Percentiles rank a stretch among this genome's conserved stretches.
phyloP scores from a whole-genome alignment of 441 rosid species.

The Jatropha multifida region DNA sequence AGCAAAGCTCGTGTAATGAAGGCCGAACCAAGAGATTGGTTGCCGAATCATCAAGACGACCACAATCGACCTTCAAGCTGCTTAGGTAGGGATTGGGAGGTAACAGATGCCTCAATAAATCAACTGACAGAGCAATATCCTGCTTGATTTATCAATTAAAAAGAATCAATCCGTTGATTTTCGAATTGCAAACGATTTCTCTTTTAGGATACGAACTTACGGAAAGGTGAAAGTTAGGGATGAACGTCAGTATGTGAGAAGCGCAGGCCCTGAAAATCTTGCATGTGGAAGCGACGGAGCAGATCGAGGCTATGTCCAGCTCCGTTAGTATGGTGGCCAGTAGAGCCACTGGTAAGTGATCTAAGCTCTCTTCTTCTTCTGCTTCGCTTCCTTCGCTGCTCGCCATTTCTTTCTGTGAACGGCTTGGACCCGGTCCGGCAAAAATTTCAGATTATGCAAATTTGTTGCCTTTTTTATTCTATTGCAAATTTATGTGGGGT shows the following conservation, averaged over 20 bases:
- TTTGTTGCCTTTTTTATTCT: no score
- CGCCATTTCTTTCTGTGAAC: constrained; percentile 19
- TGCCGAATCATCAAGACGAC: constrained; percentile 65
- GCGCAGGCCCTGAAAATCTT: constrained; percentile 49
- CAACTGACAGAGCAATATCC: constrained; percentile 65
- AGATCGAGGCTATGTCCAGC: constrained; percentile 75
- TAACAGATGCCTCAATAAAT: constrained; percentile 62
- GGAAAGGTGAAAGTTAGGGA: constrained; percentile 68
- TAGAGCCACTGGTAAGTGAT: constrained; percentile 66
- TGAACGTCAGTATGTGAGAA: constrained; percentile 68
- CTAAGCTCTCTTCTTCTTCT: constrained; percentile 39
- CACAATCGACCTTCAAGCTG: constrained; percentile 80
- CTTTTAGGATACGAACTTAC: constrained; percentile 31
- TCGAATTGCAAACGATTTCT: neutral
- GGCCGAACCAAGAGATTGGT: constrained; percentile 52
- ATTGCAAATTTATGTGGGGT: no score
- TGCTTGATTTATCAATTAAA: constrained; percentile 23
- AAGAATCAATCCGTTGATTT: neutral
- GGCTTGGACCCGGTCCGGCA: no score
- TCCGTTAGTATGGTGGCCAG: constrained; percentile 65
- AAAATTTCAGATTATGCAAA: no score
- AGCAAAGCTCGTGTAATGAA: constrained; percentile 61
- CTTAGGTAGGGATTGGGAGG: constrained; percentile 63
- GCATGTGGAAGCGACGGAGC: constrained; percentile 73
- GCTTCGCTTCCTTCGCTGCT: constrained; percentile 13